Conservation (phyloP, 306 rosid species). For the Senna siamea region DNA sequence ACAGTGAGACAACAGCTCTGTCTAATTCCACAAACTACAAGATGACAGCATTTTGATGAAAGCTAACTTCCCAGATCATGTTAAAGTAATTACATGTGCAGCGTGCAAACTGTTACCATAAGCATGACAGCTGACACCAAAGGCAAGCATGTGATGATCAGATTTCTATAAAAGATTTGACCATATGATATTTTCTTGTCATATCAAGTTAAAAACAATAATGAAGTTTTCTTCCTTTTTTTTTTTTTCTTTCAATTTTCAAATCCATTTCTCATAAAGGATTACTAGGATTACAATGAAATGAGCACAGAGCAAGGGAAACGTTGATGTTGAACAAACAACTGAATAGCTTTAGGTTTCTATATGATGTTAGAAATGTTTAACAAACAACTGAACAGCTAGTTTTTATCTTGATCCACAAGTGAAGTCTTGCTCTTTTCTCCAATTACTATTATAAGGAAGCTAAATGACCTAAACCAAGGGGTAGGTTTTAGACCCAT, state of each 20-base stretch:
- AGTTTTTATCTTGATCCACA: constrained; percentile 8
- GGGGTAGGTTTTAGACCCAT: background rate
- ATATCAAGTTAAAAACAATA: background rate
- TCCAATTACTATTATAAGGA: constrained; percentile 23
- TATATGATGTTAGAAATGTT: constrained; percentile 21
- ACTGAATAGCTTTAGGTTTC: background rate
- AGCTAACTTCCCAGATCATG: constrained; percentile 22
- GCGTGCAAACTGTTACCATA: constrained; percentile 3
- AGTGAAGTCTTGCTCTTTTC: constrained; percentile 13
- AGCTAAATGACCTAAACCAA: constrained; percentile 23
- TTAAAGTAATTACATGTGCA: constrained; percentile 17
- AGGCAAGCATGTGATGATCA: constrained; percentile 14
- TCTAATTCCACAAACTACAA: constrained; percentile 25
- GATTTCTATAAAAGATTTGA: constrained; percentile 6
- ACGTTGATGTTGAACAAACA: background rate
- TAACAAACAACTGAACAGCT: constrained; percentile 2
- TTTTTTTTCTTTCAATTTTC: background rate
- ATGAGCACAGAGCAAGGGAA: background rate
- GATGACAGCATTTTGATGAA: constrained; percentile 18
- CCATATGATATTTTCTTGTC: background rate
- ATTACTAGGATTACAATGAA: background rate
- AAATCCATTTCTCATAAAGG: background rate
- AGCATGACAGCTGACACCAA: background rate
- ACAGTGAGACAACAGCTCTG: constrained; percentile 12
- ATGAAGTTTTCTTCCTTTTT: too few species aligned